phyloP scores from a whole-genome alignment of 192 early-diverging fungal species.

The Thamnidium elegans region DNA sequence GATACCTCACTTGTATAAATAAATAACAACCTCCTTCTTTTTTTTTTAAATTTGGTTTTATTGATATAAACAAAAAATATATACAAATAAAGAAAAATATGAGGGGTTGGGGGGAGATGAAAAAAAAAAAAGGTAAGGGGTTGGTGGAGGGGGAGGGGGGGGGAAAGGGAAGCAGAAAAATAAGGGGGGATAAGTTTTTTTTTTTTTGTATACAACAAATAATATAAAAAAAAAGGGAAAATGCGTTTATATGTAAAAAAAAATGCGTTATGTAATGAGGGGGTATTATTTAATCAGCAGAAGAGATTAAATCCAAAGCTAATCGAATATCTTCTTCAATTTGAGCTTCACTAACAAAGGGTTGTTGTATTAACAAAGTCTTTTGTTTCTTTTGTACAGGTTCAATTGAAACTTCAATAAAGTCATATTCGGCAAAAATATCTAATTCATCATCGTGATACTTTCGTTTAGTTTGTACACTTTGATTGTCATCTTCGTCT shows the following conservation, averaged over 20 bases:
- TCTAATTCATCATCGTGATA: conserved; percentile 19
- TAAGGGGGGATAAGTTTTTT: not conserved
- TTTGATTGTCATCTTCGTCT: conserved; percentile 16
- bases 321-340: conserved; percentile 24
- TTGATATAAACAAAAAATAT: not conserved
- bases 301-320: conserved; percentile 21
- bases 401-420: conserved; percentile 22
- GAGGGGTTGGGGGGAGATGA: not conserved
- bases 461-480: conserved; percentile 7
- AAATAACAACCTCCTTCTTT: not conserved
- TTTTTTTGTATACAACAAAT: not conserved
- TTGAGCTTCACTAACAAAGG: conserved; percentile 1
- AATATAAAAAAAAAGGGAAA: not conserved
- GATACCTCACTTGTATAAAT: not conserved
- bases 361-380: not conserved
- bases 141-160: not conserved
- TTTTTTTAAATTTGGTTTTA: not conserved
- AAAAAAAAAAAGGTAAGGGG: not conserved
- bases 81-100: conserved; percentile 9
- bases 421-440: conserved; percentile 22
- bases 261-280: not conserved
- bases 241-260: not conserved
- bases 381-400: conserved; percentile 1
- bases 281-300: not conserved
- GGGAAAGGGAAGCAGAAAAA: not conserved